Evolutionary conservation across 345 rosid species (phyloP).

Genomic region (Aquilaria yunnanensis): DNA sequence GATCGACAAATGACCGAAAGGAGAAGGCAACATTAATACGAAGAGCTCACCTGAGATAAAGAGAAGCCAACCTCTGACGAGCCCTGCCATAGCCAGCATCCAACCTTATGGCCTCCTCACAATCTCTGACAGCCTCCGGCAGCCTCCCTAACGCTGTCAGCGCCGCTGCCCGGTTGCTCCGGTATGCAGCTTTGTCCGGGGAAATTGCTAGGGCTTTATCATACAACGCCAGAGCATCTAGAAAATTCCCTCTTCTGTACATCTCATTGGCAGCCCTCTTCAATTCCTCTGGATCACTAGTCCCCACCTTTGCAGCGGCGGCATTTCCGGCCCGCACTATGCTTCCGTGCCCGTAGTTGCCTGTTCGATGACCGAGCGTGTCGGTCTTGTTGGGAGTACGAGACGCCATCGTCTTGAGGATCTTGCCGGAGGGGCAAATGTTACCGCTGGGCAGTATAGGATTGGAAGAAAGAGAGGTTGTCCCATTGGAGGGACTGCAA

Average conservation of each 20-base stretch:
- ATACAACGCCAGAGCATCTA: constrained; percentile 67
- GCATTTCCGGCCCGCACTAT: constrained; percentile 46
- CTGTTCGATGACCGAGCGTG: constrained; percentile 65
- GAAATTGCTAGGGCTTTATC: constrained; percentile 68
- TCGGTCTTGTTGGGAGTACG: constrained; percentile 49
- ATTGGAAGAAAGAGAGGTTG: constrained; percentile 31
- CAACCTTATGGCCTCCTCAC: constrained; percentile 78
- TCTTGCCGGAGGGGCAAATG: constrained; percentile 89
- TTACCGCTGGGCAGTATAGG: constrained; percentile 70
- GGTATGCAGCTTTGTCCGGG: constrained; percentile 66
- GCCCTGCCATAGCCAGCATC: constrained; percentile 72
- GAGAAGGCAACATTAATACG: background rate
- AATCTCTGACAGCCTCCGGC: constrained; percentile 75
- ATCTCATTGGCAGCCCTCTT: constrained; percentile 79
- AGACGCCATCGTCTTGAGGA: constrained; percentile 51
- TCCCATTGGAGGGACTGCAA: constrained; percentile 17
- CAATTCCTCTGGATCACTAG: constrained; percentile 63
- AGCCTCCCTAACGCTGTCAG: constrained; percentile 65
- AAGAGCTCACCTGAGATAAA: constrained; percentile 59
- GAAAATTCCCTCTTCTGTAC: constrained; percentile 62
- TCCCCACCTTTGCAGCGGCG: constrained; percentile 18
- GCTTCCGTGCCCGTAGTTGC: constrained; percentile 91
- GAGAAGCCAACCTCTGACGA: constrained; percentile 73
- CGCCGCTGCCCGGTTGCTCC: constrained; percentile 88
- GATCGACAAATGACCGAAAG: constrained; percentile 1